Evolutionary conservation across 805 yeast species (phyloP), one percentile per base, ranked within the genome.

Genomic region (Pichia membranifaciens): DNA sequence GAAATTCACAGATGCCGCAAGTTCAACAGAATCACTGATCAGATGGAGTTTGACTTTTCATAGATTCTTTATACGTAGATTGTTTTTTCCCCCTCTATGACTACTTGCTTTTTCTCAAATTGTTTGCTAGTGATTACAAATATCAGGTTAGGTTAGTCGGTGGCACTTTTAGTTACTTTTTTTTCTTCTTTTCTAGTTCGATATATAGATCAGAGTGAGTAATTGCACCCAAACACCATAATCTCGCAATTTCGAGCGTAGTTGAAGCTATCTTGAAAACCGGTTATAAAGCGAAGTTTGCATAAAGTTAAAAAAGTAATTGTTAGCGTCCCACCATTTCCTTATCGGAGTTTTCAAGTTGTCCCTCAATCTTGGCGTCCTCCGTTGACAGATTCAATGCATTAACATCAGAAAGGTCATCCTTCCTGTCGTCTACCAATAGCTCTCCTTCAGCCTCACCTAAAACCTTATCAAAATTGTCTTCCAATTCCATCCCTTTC

Each of bases 1-100:
- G 69, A 58, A 62, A 58, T 49, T 58, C 69, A 6, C 67, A 64
- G 54, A 58, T 59, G 52, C 51, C 52, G 20, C 51, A 45, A 42
- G 29, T 43, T 21, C 46, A 15, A 8, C 20, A 47, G 36, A 29
- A 43, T 20, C 51, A 41, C 34, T 43, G 23, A 36, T 5, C 28
- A 41, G n/a, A n/a, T n/a, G n/a, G n/a, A n/a, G 4, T 15, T 25
- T 25, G 7, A 25, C 10, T 7, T 25, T 10, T 10, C 29, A 25
- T 25, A 25, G 29, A 25, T 25, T 25, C n/a, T 25, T 25, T 25
- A 25, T 25, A 25, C 10, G 29, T 25, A 25, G 10, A 25, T 25
- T 8, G 29, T 46, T 13, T 25, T 31, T 23, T 23, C 23, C 36
- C 33, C 31, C 16, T 42, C 17, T 18, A 21, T 20, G 15, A 23